Evolutionary conservation across 129 eudicot genomes (phyloP).

Genomic region (Lonicera japonica): DNA sequence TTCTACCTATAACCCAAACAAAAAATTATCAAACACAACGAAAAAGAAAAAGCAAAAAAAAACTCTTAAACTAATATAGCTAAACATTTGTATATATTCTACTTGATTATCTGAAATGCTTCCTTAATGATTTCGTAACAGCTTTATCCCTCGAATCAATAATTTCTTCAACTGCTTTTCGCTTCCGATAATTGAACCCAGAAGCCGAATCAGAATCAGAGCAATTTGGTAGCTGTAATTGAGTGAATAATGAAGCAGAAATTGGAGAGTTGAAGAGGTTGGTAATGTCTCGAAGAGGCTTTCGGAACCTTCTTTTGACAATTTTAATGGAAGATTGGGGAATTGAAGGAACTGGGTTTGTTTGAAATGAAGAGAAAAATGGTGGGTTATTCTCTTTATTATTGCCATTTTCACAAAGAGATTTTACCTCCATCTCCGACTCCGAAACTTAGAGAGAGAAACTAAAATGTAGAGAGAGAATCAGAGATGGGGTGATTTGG

Average conservation of each 20-base stretch:
- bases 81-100: too few species aligned
- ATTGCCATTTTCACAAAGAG: neutral
- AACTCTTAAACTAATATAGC: too few species aligned
- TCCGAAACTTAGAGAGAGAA: neutral
- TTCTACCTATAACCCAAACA: too few species aligned
- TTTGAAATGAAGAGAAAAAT: neutral
- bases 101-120: conserved; percentile 12
- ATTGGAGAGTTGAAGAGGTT: conserved; percentile 6
- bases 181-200: conserved; percentile 4
- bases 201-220: neutral
- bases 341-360: neutral
- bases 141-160: neutral
- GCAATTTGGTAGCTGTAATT: neutral
- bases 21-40: too few species aligned
- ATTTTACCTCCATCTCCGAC: conserved; percentile 4
- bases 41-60: too few species aligned
- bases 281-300: conserved; percentile 26
- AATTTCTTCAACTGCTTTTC: conserved; percentile 10
- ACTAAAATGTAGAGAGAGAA: neutral
- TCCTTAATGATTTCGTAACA: conserved; percentile 15
- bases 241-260: neutral
- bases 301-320: conserved; percentile 1
- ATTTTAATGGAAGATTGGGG: neutral
- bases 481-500: too few species aligned
- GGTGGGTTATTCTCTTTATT: conserved; percentile 26